phyloP scores from a whole-genome alignment of 352 stramenopile species.

The Globisporangium canariense region DNA sequence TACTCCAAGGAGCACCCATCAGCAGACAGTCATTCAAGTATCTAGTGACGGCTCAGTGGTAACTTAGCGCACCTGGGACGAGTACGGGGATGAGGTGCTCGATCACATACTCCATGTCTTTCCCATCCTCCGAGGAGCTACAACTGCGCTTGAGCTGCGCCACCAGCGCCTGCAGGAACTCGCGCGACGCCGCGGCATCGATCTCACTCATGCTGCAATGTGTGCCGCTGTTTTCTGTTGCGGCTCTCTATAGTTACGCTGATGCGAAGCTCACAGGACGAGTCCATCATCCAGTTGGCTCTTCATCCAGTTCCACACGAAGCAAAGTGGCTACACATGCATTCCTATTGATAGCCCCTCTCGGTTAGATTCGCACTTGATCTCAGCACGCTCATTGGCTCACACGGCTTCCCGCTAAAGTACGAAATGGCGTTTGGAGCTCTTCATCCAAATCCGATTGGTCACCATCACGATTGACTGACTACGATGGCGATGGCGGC shows the following conservation, averaged over 20 bases:
- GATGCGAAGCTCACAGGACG: too few relatives aligned
- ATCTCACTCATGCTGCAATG: slow-evolving; percentile 16
- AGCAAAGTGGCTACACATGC: slow-evolving; percentile 6
- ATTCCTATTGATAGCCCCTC: slow-evolving; percentile 6
- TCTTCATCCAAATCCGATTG: slow-evolving; percentile 3
- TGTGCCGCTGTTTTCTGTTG: background rate
- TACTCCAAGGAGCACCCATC: background rate
- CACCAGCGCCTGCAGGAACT: slow-evolving; percentile 40
- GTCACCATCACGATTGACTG: background rate
- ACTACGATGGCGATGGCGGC: background rate
- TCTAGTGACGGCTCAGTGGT: too few relatives aligned
- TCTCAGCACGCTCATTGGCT: slow-evolving; percentile 3
- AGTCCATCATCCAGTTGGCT: too few relatives aligned
- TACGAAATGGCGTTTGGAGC: slow-evolving; percentile 10
- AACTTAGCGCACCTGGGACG: slow-evolving; percentile 34
- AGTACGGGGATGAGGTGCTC: slow-evolving; percentile 57
- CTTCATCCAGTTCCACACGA: too few relatives aligned
- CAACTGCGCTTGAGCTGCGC: slow-evolving; percentile 29
- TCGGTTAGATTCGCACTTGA: too few relatives aligned
- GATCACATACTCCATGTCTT: slow-evolving; percentile 47
- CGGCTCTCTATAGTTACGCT: background rate
- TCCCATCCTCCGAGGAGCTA: slow-evolving; percentile 16
- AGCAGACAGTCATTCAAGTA: background rate
- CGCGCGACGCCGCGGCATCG: slow-evolving; percentile 34
- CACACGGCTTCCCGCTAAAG: slow-evolving; percentile 7